Conservation (phyloP, 116 monocot genomes). For the Posidonia oceanica region DNA sequence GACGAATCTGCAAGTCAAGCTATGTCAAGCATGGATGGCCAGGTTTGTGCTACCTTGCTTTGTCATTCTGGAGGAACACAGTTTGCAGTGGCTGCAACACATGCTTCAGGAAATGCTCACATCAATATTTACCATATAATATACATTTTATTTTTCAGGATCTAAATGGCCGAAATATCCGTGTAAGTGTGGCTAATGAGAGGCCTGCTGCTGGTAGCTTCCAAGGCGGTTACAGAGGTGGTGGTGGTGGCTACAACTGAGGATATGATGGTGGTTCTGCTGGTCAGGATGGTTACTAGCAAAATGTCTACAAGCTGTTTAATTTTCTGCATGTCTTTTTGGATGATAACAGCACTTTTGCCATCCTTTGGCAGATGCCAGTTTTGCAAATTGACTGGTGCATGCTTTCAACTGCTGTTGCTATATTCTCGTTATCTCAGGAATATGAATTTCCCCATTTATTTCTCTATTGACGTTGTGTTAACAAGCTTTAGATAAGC, state of each 20-base stretch:
- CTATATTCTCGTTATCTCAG: too few species aligned
- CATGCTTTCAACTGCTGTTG: too few species aligned
- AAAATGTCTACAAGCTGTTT: too few species aligned
- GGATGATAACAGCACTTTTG: too few species aligned
- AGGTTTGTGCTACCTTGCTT: constrained; percentile 15
- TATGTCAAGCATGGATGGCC: constrained; percentile 46
- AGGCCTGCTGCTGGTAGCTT: constrained; percentile 12
- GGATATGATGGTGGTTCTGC: not conserved
- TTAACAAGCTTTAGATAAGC: too few species aligned
- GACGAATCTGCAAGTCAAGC: constrained; percentile 33
- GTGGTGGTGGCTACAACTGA: constrained; percentile 13
- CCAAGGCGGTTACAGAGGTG: constrained; percentile 24
- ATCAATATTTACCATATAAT: not conserved
- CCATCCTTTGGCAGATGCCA: too few species aligned
- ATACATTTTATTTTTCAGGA: constrained; percentile 19
- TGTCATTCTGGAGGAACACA: not conserved
- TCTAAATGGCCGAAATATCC: constrained; percentile 33
- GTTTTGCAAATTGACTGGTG: too few species aligned
- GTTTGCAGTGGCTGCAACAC: not conserved
- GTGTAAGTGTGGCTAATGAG: constrained; percentile 45
- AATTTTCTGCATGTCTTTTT: too few species aligned
- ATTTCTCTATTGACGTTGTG: too few species aligned
- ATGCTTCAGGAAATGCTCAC: not conserved
- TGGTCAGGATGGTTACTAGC: not conserved
- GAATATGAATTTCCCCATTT: too few species aligned